These are phyloP conservation scores for Paramecium sexaurelia DNA, from an alignment of 73 alveolate species.

Conservation along the genomic window DNA sequence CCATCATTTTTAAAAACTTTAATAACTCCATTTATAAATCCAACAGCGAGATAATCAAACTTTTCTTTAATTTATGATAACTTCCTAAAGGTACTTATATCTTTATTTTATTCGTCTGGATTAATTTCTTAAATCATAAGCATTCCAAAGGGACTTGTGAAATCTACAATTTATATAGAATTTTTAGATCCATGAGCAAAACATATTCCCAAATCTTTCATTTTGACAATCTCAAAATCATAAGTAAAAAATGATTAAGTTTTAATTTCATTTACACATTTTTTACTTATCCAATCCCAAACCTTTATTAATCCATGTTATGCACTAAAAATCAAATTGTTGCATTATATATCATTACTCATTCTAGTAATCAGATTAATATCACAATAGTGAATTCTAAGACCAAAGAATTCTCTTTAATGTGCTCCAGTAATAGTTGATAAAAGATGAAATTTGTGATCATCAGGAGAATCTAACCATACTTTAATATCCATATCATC, in stretches of 20 bases:
- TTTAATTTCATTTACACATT: conserved; percentile 57
- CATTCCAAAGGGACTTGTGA: conserved; percentile 39
- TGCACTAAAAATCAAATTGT: conserved; percentile 34
- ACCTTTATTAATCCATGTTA: conserved; percentile 53
- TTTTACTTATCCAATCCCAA: conserved; percentile 56
- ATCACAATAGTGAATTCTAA: conserved; percentile 39
- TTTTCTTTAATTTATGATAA: neutral
- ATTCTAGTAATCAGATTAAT: neutral
- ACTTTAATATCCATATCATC: conserved; percentile 57
- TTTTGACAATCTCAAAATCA: conserved; percentile 34
- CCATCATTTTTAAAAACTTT: neutral
- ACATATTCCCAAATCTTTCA: conserved; percentile 48
- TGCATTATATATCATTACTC: conserved; percentile 24
- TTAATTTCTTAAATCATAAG: conserved; percentile 32
- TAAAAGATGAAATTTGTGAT: conserved; percentile 24
- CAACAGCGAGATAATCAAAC: conserved; percentile 34
- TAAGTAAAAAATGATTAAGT: conserved; percentile 55
- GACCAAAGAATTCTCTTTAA: conserved; percentile 47
- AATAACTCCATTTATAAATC: conserved; percentile 5
- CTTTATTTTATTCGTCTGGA: conserved; percentile 53
- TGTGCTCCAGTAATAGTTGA: conserved; percentile 26
- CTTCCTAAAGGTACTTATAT: conserved; percentile 30
- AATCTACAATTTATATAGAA: neutral
- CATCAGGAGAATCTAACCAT: conserved; percentile 50
- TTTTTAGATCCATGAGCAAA: conserved; percentile 56